Percentiles rank a stretch among this genome's conserved stretches.
phyloP scores from a whole-genome alignment of 495 filamentous ascomycete genomes.

The Entonaema liquescens region DNA sequence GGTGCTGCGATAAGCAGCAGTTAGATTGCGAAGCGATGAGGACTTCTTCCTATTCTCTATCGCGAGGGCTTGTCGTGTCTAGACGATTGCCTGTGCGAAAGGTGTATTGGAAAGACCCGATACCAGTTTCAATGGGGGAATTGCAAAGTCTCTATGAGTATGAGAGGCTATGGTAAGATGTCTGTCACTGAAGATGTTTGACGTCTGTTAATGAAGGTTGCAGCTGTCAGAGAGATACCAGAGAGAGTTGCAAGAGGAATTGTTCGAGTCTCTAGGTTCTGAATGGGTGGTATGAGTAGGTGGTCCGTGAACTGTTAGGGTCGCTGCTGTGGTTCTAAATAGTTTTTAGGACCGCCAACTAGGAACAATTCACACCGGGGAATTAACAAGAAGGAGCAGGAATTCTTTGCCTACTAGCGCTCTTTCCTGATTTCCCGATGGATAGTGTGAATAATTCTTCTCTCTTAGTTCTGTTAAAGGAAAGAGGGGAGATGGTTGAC shows the following conservation, averaged over 20 bases:
- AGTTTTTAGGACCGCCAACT: background rate
- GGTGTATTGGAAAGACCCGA: background rate
- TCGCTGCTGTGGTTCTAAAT: background rate
- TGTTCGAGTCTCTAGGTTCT: background rate
- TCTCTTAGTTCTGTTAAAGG: background rate
- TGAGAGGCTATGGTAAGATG: background rate
- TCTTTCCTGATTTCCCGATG: background rate
- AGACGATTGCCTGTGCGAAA: background rate
- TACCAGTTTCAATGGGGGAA: background rate
- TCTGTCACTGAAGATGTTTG: background rate
- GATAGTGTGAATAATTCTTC: background rate
- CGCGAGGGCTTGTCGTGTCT: background rate
- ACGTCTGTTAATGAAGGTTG: background rate
- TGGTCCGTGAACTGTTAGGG: background rate
- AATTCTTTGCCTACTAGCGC: background rate
- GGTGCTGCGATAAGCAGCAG: background rate
- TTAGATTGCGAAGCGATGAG: background rate
- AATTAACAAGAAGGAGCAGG: background rate
- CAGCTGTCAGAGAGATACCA: background rate
- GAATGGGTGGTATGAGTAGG: background rate
- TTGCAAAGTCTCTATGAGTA: background rate
- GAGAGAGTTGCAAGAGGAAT: background rate
- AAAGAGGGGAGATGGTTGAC: background rate
- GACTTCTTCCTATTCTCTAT: background rate
- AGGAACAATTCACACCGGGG: background rate